A percentile compares a stretch with the other conserved stretches of the same genome.
These are phyloP conservation scores for Sisymbrium altissimum DNA, from an alignment of 345 rosid species.

Conservation along the genomic window DNA sequence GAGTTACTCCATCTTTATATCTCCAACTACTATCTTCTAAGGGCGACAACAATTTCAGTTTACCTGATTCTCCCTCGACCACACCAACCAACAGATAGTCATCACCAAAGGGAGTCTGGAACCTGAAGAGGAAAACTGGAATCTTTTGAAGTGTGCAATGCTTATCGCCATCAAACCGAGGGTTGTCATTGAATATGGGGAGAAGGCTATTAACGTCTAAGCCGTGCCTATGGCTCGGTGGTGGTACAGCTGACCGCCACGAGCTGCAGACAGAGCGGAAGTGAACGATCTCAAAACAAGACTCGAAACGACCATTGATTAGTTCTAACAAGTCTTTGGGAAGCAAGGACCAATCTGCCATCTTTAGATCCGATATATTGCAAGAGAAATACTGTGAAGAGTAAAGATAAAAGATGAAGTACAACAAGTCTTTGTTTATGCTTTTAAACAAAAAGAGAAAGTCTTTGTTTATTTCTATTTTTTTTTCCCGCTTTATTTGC, in stretches of 20 bases:
- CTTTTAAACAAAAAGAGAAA: too few species aligned
- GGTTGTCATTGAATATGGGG: too few species aligned
- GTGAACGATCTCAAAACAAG: not conserved
- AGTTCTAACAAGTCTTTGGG: not conserved
- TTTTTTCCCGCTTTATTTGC: too few species aligned
- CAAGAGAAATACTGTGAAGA: too few species aligned
- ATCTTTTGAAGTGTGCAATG: too few species aligned
- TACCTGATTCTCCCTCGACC: not conserved
- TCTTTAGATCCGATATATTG: too few species aligned
- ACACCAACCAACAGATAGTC: not conserved
- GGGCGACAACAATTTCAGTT: not conserved
- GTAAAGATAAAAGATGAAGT: too few species aligned
- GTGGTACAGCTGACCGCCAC: not conserved
- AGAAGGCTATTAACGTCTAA: not conserved
- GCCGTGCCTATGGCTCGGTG: rapidly evolving
- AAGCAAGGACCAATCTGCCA: not conserved
- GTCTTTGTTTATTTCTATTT: too few species aligned
- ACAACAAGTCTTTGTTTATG: too few species aligned
- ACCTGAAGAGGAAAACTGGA: too few species aligned
- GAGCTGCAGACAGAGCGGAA: not conserved
- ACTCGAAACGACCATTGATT: not conserved
- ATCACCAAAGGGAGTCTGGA: not conserved
- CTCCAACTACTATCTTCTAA: not conserved
- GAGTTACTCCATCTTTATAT: not conserved
- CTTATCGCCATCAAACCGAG: too few species aligned